Evolutionary conservation across 2,329 filamentous ascomycete species (phyloP).

Genomic region (Claviceps quebecensis): DNA sequence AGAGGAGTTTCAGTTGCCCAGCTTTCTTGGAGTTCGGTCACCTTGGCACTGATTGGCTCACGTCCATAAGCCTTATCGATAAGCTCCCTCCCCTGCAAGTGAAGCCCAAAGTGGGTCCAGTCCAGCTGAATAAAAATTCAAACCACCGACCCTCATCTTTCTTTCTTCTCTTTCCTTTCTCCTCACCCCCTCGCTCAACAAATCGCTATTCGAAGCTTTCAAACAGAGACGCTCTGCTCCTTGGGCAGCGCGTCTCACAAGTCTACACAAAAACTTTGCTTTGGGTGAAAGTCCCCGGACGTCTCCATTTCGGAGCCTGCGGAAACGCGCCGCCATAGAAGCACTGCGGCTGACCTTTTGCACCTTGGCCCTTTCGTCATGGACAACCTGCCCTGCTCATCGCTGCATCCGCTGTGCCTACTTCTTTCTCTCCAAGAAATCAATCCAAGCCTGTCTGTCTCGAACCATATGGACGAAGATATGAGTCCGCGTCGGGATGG

Average conservation of each 20-base stretch:
- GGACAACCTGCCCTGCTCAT: slow-evolving; percentile 25
- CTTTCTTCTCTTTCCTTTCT: slow-evolving; percentile 17
- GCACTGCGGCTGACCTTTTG: slow-evolving; percentile 79
- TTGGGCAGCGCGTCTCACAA: slow-evolving; percentile 20
- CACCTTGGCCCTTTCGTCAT: slow-evolving; percentile 36
- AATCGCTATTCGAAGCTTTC: slow-evolving; percentile 99
- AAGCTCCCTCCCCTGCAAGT: background rate
- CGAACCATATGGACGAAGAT: slow-evolving; percentile 66
- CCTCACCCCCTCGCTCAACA: slow-evolving; percentile 81
- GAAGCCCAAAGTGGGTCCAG: slow-evolving; percentile 7
- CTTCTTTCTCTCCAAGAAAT: background rate
- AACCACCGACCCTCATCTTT: background rate
- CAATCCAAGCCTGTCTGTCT: slow-evolving; percentile 9
- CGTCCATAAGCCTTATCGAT: background rate
- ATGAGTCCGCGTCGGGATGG: slow-evolving; percentile 52
- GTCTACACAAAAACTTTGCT: slow-evolving; percentile 35
- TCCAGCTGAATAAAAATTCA: slow-evolving; percentile 15
- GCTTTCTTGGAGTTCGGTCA: background rate
- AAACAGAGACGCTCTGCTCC: slow-evolving; percentile 49
- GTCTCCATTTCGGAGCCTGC: slow-evolving; percentile 42
- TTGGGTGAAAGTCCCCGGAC: slow-evolving; percentile 99
- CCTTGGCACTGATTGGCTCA: slow-evolving; percentile 2
- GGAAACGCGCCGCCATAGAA: slow-evolving; percentile 99
- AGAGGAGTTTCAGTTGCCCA: background rate
- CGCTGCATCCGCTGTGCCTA: slow-evolving; percentile 27